These are phyloP conservation scores for Chlorella sorokiniana DNA, from an alignment of 139 green algal genomes.

Conservation along the genomic window DNA sequence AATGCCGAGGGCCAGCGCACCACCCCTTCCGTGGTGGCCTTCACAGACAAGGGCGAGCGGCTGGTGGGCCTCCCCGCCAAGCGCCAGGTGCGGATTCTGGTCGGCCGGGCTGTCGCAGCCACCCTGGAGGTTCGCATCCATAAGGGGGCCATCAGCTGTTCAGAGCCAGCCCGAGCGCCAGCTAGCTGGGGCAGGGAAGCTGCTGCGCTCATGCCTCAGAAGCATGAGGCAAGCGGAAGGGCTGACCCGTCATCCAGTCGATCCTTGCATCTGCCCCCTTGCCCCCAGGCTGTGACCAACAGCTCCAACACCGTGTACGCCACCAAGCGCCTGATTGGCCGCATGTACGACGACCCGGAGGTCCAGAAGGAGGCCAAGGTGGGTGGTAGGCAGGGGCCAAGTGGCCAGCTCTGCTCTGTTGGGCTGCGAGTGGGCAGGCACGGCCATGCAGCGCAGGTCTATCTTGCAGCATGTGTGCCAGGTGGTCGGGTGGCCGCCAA, in stretches of 20 bases:
- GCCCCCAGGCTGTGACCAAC: constrained; percentile 94
- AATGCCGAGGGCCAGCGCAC: constrained; percentile 97
- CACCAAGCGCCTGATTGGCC: constrained; percentile 97
- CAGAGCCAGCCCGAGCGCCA: too few relatives aligned
- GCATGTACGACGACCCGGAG: constrained; percentile 88
- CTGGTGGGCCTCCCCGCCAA: constrained; percentile 96
- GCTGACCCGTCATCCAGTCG: too few relatives aligned
- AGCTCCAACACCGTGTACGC: constrained; percentile 97
- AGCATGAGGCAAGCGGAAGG: too few relatives aligned
- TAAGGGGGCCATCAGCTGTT: too few relatives aligned
- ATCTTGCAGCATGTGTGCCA: too few relatives aligned
- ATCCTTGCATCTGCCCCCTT: background rate
- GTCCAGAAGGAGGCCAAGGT: constrained; percentile 94
- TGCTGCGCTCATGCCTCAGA: too few relatives aligned
- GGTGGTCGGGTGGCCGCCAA: too few relatives aligned
- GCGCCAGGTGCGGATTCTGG: constrained; percentile 70
- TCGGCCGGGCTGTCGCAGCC: background rate
- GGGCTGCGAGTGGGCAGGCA: too few relatives aligned
- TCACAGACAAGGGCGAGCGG: constrained; percentile 96
- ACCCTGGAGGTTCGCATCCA: too few relatives aligned
- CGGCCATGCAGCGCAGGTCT: too few relatives aligned
- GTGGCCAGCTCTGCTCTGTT: background rate
- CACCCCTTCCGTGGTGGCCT: constrained; percentile 97
- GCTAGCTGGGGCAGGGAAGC: too few relatives aligned
- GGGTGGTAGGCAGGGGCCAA: constrained; percentile 26